Evolutionary conservation across 148 eudicot species (phyloP), one percentile per base, ranked within the genome.

Genomic region (Rheum nobile): DNA sequence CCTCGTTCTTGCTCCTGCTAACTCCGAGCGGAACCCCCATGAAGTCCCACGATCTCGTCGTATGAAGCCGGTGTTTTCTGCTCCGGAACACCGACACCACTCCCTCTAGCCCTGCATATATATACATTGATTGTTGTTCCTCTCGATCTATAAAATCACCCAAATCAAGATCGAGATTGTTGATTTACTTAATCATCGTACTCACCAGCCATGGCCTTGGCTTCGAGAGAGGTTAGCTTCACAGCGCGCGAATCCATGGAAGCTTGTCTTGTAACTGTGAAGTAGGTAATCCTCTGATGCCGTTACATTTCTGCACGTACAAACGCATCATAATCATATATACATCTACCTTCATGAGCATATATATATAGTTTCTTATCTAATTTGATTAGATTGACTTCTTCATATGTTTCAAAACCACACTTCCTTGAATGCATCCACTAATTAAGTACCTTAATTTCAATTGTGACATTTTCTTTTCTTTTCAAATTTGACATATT

Each of bases 41-140:
- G 72, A 82, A 84, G 71, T 90, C 88, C 95, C 95, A 90, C 0
- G 95, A 90, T 67, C 88, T 84, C 48, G 91, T 90, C 8, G 95
- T 90, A 16, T 80, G 83, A 72, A 79, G 85, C 9, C 80, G 48
- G n/a, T 81, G 80, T 21, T 59, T 84, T 79, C 41, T 75, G 38
- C 88, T 83, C 4, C 83, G 85, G 42, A 89, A 87, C 9, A 83
- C 82, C 12, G 90, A 83, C 22, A 84, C 78, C 3, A 89, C 90
- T 52, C 71, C 86, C 14, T 83, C 77, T 73, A 59, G 48, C 16
- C 59, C 88, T 88, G n/a, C n/a, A n/a, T n/a, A n/a, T n/a, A n/a
- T n/a, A n/a, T n/a, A n/a, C n/a, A n/a, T n/a, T n/a, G n/a, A n/a
- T n/a, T n/a, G n/a, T n/a, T n/a, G n/a, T n/a, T n/a, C n/a, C n/a